These are phyloP conservation scores for Xylaria sp. DNA, from an alignment of 2,329 filamentous ascomycete species.

Conservation along the genomic window DNA sequence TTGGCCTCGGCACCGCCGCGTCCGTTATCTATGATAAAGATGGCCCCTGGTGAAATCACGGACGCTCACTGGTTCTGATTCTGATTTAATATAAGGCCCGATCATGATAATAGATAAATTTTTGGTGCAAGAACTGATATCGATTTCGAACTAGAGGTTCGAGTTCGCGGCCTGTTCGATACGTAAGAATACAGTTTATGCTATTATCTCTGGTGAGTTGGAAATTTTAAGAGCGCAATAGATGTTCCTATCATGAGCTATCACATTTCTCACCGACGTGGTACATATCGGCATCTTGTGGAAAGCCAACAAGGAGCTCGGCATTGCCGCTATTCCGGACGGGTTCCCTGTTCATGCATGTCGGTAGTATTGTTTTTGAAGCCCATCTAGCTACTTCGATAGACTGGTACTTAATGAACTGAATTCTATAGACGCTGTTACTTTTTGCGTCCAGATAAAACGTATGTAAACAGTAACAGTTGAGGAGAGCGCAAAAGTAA, in stretches of 20 bases:
- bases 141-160: no score
- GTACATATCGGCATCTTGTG: not conserved
- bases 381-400: not conserved
- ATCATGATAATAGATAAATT: not conserved
- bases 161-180: not conserved
- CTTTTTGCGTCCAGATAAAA: not conserved
- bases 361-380: not conserved
- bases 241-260: not conserved
- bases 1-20: conserved; percentile 5
- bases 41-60: conserved; percentile 36
- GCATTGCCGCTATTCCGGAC: not conserved
- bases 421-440: not conserved
- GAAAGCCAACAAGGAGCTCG: not conserved
- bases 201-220: not conserved
- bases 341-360: not conserved
- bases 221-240: not conserved
- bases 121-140: not conserved
- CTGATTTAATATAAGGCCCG: not conserved
- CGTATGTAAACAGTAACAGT: not conserved
- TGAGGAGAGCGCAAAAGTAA: conserved; percentile 17
- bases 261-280: conserved; percentile 1
- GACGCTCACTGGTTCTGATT: conserved; percentile 37
- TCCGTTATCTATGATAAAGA: conserved; percentile 21
- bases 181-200: not conserved
- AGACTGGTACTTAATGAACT: not conserved